Conservation (phyloP, 148 eudicot species). For the Polygonum maritimum region DNA sequence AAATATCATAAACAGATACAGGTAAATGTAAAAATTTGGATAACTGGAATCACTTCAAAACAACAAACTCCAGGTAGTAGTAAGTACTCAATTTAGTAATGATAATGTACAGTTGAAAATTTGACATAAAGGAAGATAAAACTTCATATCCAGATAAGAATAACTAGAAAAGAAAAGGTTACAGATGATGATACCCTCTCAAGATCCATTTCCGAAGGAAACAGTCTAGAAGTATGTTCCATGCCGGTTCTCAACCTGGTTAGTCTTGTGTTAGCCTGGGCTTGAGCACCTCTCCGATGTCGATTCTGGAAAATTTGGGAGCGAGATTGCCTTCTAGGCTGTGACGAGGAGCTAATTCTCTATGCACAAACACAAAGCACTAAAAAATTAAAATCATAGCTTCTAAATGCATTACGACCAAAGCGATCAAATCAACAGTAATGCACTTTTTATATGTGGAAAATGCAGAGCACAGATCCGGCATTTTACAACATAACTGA, state of each 20-base stretch:
- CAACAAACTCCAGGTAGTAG: neutral
- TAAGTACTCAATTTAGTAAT: neutral
- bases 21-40: neutral
- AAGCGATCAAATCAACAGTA: neutral
- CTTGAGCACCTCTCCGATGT: constrained; percentile 29
- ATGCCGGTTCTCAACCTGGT: constrained; percentile 48
- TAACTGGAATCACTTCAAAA: neutral
- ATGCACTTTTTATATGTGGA: neutral
- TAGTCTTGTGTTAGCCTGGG: constrained; percentile 36
- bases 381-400: neutral
- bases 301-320: constrained; percentile 31
- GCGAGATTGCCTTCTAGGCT: constrained; percentile 22
- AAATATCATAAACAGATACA: neutral
- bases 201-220: constrained; percentile 68
- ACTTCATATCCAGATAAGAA: neutral
- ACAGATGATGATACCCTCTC: constrained; percentile 54
- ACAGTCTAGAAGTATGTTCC: constrained; percentile 33
- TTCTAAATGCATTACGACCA: neutral
- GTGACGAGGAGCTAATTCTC: constrained; percentile 21
- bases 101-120: neutral
- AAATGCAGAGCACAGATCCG: neutral
- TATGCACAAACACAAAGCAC: constrained; percentile 21
- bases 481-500: neutral
- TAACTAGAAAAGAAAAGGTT: neutral
- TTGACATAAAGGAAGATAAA: neutral